A percentile compares a stretch with the other conserved stretches of the same genome.
Conservation (phyloP, 2,329 filamentous ascomycete genomes). For the Phoma sp. region DNA sequence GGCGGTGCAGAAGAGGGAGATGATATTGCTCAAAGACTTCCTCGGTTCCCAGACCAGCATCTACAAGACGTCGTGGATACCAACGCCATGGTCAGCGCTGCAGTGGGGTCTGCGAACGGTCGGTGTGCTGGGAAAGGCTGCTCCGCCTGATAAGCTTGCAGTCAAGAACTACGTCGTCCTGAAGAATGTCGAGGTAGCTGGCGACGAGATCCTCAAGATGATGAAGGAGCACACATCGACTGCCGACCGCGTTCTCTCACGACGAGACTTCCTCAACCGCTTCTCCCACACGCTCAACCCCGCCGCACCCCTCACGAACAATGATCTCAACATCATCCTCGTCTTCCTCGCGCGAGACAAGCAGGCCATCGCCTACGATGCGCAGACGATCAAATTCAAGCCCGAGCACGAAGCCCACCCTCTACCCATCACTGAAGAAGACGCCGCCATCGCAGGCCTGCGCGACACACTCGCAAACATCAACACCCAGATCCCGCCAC, state of each 20-base stretch:
- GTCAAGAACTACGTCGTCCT: conserved; percentile 70
- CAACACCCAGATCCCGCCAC: conserved; percentile 67
- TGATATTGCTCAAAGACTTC: conserved; percentile 76
- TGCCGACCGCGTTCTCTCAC: conserved; percentile 45
- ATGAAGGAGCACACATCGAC: conserved; percentile 43
- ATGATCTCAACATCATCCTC: conserved; percentile 79
- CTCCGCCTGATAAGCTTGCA: conserved; percentile 62
- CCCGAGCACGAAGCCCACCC: conserved; percentile 45
- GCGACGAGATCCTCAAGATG: conserved; percentile 49
- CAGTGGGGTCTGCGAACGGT: conserved; percentile 74
- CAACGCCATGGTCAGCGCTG: conserved; percentile 72
- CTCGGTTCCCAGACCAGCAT: conserved; percentile 70
- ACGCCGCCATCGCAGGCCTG: conserved; percentile 81
- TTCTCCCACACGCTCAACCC: conserved; percentile 40
- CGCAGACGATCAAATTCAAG: conserved; percentile 79
- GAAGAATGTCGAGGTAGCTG: conserved; percentile 65
- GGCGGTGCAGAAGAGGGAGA: conserved; percentile 69
- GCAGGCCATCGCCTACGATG: conserved; percentile 77
- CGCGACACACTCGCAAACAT: conserved; percentile 74
- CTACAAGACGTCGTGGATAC: conserved; percentile 72
- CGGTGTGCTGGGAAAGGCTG: conserved; percentile 62
- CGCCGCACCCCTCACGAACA: conserved; percentile 36
- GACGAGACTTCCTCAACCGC: conserved; percentile 41
- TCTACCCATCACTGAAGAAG: conserved; percentile 73
- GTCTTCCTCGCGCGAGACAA: conserved; percentile 60